A percentile compares a stretch with the other conserved stretches of the same genome.
Evolutionary conservation across 768 basidiomycete genomes (phyloP).

Genomic region (Gloeophyllum trabeum): DNA sequence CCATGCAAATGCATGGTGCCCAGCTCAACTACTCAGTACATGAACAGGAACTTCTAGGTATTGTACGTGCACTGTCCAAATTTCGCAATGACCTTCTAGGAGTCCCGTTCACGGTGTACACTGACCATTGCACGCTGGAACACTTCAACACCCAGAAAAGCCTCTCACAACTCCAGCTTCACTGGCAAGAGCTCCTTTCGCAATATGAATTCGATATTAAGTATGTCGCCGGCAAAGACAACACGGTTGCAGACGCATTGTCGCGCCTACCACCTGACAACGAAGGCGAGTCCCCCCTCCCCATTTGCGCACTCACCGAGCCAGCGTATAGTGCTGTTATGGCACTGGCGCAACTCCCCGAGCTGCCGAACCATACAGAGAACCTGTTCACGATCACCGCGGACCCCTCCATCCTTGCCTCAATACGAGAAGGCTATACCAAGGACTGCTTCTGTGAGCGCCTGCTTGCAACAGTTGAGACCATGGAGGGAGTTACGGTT

Average conservation of each 20-base stretch:
- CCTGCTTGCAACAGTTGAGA: background rate
- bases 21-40: constrained; percentile 39
- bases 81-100: constrained; percentile 14
- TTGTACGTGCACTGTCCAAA: constrained; percentile 21
- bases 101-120: constrained; percentile 16
- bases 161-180: constrained; percentile 21
- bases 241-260: constrained; percentile 28
- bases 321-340: background rate
- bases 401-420: background rate
- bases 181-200: constrained; percentile 26
- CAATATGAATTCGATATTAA: constrained; percentile 23
- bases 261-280: constrained; percentile 16
- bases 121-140: constrained; percentile 26
- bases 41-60: constrained; percentile 38
- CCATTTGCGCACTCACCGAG: too few species aligned
- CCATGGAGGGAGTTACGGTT: background rate
- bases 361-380: too few species aligned
- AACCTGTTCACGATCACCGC: background rate
- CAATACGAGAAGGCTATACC: background rate
- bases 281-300: constrained; percentile 3
- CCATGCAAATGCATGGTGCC: constrained; percentile 13
- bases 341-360: too few species aligned
- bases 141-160: constrained; percentile 20
- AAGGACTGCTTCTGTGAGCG: background rate
- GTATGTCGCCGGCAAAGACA: constrained; percentile 26